Base-by-base conservation (phyloP, 2,329 filamentous ascomycete genomes). In the Cytospora schulzeri region DNA sequence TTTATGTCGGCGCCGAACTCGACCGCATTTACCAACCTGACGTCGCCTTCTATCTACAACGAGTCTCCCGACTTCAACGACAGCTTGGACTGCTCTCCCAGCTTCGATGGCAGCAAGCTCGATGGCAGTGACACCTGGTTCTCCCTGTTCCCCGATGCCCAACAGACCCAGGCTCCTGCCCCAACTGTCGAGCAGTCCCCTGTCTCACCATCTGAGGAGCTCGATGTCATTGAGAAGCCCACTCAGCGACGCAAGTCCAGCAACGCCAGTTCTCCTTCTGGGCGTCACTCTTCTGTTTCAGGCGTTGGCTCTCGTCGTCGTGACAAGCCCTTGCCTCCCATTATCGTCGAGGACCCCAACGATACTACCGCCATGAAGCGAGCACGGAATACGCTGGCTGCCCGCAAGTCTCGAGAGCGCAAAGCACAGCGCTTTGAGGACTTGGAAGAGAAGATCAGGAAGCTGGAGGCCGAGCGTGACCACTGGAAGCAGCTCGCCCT, bases 311-410 rank as follows among this genome's bases (percentile, higher is more conserved):
- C 90, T 71, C 90, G 91, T 69, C 89, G 91, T 75, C 90, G 91
- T 68, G 88, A 92, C 73, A 94, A 93, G 83, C 88, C 90, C 68
- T 81, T 96, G 62, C 89, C 91, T 68, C 88, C 89, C 8, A 93
- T 97, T 74, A 80, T 90, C 66, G 85, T 93, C 45, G 86, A 89
- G 31, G 91, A 97, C 70, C 85, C 88, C 0, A 79, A 71, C 51
- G 93, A 97, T 72, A 85, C 85, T 12, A 76, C 90, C n/a, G 92
- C 92, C 24, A 86, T 93, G 83, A 97, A 97, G 88, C 91, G 94
- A 76, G 93, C 93, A 58, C 90, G 93, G 70, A 98, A 97, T 77
- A 96, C 93, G 11, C 85, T 96, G 76, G 94, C 94, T 22, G 94
- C 94, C 71, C 92, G 94, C 70, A 97, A 97, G 80, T 97, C 93